phyloP scores from a whole-genome alignment of 2,329 filamentous ascomycete genomes.

The Exophiala dermatitidis region DNA sequence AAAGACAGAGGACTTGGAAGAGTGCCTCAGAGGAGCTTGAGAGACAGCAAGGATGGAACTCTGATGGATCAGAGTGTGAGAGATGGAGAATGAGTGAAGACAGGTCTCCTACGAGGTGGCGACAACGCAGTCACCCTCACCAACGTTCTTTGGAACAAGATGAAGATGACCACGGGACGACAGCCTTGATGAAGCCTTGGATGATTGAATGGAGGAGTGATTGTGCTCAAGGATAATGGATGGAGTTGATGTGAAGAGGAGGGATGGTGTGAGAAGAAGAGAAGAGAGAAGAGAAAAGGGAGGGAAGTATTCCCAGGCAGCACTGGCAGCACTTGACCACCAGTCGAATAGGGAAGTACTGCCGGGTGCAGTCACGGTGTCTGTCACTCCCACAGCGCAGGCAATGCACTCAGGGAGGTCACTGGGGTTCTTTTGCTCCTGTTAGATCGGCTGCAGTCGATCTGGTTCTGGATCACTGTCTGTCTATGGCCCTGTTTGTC shows the following conservation, averaged over 20 bases:
- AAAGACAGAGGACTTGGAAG: background rate
- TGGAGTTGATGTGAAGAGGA: slow-evolving; percentile 10
- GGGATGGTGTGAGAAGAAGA: slow-evolving; percentile 9
- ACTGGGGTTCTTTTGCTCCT: background rate
- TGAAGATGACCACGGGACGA: background rate
- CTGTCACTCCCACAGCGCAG: background rate
- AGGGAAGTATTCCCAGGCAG: slow-evolving; percentile 2
- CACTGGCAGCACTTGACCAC: background rate
- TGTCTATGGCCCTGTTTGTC: background rate
- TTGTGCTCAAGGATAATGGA: slow-evolving; percentile 4
- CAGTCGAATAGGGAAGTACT: slow-evolving; percentile 9
- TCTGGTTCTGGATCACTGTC: background rate
- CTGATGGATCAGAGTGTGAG: background rate
- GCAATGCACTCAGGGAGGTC: background rate
- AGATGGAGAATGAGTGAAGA: background rate
- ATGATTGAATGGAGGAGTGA: slow-evolving; percentile 1
- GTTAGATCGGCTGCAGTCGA: background rate
- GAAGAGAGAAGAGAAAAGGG: slow-evolving; percentile 2
- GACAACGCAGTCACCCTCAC: background rate
- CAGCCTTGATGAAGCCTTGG: background rate
- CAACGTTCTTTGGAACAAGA: background rate
- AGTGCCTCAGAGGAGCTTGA: background rate
- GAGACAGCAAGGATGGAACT: slow-evolving; percentile 1
- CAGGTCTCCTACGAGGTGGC: background rate
- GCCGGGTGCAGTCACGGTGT: slow-evolving; percentile 5